Conservation (phyloP, 73 alveolate genomes). For the Stentor roeselii region DNA sequence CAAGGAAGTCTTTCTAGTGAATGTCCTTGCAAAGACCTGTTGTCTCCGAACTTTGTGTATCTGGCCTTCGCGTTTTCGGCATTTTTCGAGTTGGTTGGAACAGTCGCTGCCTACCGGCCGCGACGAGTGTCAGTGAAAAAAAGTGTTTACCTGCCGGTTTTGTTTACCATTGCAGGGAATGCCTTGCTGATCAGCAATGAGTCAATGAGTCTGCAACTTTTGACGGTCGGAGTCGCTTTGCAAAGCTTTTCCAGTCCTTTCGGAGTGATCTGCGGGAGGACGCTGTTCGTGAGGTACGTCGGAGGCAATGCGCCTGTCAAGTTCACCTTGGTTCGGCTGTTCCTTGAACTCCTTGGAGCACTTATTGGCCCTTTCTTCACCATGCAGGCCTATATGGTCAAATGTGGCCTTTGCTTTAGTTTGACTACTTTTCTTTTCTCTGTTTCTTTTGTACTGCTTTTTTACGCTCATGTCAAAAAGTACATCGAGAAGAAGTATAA, state of each 20-base stretch:
- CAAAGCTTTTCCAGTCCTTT: not conserved
- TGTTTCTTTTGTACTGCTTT: not conserved
- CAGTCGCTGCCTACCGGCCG: not conserved
- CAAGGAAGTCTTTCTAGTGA: not conserved
- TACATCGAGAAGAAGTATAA: too few species aligned
- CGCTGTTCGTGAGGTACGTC: not conserved
- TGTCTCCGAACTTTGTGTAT: not conserved
- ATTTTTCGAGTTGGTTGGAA: not conserved
- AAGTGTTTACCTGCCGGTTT: not conserved
- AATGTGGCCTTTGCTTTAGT: slow-evolving; percentile 14
- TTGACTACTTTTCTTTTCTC: not conserved
- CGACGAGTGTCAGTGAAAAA: not conserved
- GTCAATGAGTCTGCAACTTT: not conserved
- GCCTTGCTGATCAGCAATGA: not conserved
- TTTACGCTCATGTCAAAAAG: not conserved
- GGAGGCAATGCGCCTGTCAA: not conserved
- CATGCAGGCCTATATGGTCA: not conserved
- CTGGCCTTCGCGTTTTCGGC: not conserved
- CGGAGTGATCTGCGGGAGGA: not conserved
- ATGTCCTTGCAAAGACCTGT: not conserved
- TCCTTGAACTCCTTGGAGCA: not conserved
- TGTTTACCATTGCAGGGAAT: not conserved
- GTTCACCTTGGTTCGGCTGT: not conserved
- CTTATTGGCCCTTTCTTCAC: slow-evolving; percentile 21
- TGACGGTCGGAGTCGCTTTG: not conserved